A percentile compares a stretch with the other conserved stretches of the same genome.
Conservation (phyloP, 306 rosid species). For the Argentina anserina region DNA sequence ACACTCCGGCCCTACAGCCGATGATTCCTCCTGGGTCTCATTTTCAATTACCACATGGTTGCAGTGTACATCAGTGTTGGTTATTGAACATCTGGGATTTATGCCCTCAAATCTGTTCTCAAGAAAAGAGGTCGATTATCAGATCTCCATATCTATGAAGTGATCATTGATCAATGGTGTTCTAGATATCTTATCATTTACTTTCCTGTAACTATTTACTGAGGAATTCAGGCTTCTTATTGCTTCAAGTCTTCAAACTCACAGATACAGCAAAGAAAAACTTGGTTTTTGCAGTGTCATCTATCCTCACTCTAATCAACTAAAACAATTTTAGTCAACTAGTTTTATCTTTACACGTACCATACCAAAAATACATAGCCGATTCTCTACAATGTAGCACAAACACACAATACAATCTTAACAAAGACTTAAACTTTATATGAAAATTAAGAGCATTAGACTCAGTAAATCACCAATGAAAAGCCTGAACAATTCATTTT, state of each 20-base stretch:
- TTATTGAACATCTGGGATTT: conserved; percentile 62
- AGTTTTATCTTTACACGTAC: no score
- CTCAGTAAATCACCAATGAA: background rate
- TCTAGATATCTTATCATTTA: background rate
- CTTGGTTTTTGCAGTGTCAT: background rate
- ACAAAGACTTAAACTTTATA: background rate
- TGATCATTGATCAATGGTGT: background rate
- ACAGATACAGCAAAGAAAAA: background rate
- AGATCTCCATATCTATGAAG: background rate
- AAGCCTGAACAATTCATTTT: background rate
- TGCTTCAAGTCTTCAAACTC: background rate
- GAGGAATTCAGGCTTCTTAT: background rate
- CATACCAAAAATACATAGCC: background rate
- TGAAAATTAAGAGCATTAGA: background rate
- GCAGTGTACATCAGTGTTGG: conserved; percentile 57
- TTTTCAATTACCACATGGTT: conserved; percentile 39
- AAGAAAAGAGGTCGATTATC: background rate
- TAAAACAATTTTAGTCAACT: no score
- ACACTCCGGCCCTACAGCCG: conserved; percentile 47
- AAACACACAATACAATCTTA: background rate
- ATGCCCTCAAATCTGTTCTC: conserved; percentile 47
- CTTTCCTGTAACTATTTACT: conserved; percentile 1
- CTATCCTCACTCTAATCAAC: background rate
- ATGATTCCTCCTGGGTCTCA: conserved; percentile 42
- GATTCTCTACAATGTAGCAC: background rate